Conservation (phyloP, 1,284 basidiomycete genomes). For the Moesziomyces antarcticus region DNA sequence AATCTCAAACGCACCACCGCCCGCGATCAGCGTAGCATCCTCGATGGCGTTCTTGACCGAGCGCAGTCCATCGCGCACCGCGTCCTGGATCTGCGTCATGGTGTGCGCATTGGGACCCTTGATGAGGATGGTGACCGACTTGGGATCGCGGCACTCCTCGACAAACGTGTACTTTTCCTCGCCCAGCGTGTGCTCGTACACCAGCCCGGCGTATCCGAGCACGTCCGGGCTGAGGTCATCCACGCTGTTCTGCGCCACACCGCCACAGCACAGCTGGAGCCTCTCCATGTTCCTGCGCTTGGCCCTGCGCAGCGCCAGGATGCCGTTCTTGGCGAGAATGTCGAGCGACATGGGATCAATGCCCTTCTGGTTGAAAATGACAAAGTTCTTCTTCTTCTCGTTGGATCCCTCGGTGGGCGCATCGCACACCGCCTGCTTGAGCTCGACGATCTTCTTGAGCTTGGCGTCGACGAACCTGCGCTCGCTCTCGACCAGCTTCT, state of each 20-base stretch:
- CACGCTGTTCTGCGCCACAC: conserved; percentile 95
- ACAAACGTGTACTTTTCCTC: conserved; percentile 99
- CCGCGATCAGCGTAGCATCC: conserved; percentile 87
- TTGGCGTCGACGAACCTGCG: conserved; percentile 93
- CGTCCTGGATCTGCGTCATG: conserved; percentile 95
- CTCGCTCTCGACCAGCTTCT: conserved; percentile 98
- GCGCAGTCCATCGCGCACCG: conserved; percentile 92
- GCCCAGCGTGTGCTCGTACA: conserved; percentile 98
- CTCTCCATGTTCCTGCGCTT: conserved; percentile 78
- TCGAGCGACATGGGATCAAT: conserved; percentile 98
- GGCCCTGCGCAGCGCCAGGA: conserved; percentile 90
- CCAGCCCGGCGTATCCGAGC: conserved; percentile 95
- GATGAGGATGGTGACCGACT: conserved; percentile 94
- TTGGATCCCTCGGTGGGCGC: conserved; percentile 50
- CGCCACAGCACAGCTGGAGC: conserved; percentile 83
- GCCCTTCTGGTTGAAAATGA: conserved; percentile 98
- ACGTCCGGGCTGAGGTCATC: conserved; percentile 92
- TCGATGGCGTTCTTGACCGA: conserved; percentile 97
- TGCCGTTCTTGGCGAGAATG: conserved; percentile 95
- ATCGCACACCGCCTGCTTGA: conserved; percentile 94
- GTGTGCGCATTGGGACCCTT: conserved; percentile 90
- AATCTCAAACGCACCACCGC: conserved; percentile 96
- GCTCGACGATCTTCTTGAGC: conserved; percentile 94
- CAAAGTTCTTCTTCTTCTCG: conserved; percentile 82
- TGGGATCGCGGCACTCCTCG: conserved; percentile 95